These are phyloP conservation scores for Aegilops tauschii DNA, from an alignment of 176 grass and related monocot genomes.

Conservation along the genomic window DNA sequence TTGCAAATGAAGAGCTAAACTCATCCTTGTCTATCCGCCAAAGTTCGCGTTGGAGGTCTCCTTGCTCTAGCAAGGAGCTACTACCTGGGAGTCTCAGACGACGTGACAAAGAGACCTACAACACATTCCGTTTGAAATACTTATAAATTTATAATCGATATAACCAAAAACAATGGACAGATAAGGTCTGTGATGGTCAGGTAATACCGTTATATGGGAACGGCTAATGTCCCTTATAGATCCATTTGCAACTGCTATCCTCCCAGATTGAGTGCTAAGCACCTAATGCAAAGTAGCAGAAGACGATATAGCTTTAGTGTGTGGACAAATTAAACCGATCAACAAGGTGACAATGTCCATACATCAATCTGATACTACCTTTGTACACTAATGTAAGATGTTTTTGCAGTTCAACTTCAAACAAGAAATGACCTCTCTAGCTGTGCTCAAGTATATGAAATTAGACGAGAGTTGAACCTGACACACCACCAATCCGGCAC, in stretches of 20 bases:
- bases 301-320: neutral
- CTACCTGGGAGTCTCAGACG: conserved; percentile 70
- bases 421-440: neutral
- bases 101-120: conserved; percentile 78
- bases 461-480: neutral
- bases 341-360: neutral
- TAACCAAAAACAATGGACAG: conserved; percentile 13
- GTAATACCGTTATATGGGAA: conserved; percentile 67
- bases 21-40: conserved; percentile 95
- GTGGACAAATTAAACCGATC: neutral
- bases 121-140: conserved; percentile 22
- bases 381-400: too few relatives aligned
- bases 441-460: neutral
- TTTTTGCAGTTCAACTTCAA: neutral
- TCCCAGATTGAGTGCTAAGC: conserved; percentile 77
- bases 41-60: conserved; percentile 50
- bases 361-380: neutral
- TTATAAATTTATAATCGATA: conserved; percentile 28
- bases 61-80: conserved; percentile 55
- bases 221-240: conserved; percentile 69
- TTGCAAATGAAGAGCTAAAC: conserved; percentile 77
- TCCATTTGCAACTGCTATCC: conserved; percentile 82
- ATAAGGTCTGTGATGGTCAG: conserved; percentile 17
- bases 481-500: neutral
- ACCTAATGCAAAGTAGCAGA: conserved; percentile 47